These are phyloP conservation scores for Leccinum pallidistipes DNA, from an alignment of 1,284 basidiomycete species.

Conservation along the genomic window DNA sequence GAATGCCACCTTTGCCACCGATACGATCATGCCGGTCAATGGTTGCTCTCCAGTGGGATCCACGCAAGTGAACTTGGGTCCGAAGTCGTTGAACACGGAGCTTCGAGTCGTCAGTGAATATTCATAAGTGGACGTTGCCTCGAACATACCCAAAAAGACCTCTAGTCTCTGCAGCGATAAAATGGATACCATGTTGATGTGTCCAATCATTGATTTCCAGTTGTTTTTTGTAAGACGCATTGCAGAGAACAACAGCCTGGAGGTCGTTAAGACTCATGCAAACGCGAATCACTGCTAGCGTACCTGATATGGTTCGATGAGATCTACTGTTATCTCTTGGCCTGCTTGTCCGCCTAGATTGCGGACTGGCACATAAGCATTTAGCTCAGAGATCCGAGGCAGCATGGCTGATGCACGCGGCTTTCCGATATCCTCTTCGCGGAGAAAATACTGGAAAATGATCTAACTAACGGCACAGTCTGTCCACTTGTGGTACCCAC, in stretches of 20 bases:
- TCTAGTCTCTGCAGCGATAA: conserved; percentile 90
- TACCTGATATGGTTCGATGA: conserved; percentile 88
- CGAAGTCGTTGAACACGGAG: conserved; percentile 96
- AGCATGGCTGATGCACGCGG: conserved; percentile 85
- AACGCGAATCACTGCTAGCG: conserved; percentile 20
- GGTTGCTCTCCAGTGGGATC: conserved; percentile 97
- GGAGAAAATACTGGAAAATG: conserved; percentile 84
- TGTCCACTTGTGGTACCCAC: conserved; percentile 42
- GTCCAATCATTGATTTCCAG: conserved; percentile 96
- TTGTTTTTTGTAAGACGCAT: conserved; percentile 78
- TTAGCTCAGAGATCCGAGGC: conserved; percentile 92
- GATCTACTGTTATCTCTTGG: conserved; percentile 74
- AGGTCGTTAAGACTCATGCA: not conserved
- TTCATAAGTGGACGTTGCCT: not conserved
- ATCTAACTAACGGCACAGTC: conserved; percentile 2
- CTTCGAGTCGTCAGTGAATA: conserved; percentile 43
- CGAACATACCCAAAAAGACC: conserved; percentile 88
- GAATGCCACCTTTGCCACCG: conserved; percentile 69
- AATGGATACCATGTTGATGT: conserved; percentile 85
- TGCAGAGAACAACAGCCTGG: conserved; percentile 90
- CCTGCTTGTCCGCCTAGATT: conserved; percentile 70
- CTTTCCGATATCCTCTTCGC: conserved; percentile 85
- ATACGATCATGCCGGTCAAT: conserved; percentile 93
- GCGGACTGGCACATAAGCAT: conserved; percentile 94
- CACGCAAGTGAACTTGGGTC: conserved; percentile 90